Base-by-base conservation (phyloP, 805 yeast species). In the Cyberlindnera japonica region DNA sequence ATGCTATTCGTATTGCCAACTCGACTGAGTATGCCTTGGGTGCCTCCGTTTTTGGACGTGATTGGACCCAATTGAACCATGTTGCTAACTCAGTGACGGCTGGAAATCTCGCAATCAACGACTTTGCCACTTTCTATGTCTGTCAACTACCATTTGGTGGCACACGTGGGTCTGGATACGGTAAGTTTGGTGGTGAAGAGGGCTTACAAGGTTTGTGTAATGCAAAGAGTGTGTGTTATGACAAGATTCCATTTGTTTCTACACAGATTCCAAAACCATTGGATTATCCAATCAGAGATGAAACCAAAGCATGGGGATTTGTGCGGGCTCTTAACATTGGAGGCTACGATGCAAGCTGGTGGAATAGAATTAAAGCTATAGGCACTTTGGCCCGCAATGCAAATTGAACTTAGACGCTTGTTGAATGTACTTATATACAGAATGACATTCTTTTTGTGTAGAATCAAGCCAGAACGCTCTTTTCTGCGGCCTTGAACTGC, bases 81-180 rank as follows among this genome's bases (percentile, higher is more conserved):
- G 77, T 88, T 22, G 85, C 90, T 11, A 70, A 79, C 50, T 60
- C 65, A 8, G 63, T 93, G 51, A 72, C 79, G 26, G 74, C 90
- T 31, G 99, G 99, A 18, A 93, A 90, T 57, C 95, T 93, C 34
- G 96, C 99, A 8, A 86, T 93, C 47, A 93, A 93, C 62, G 99
- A 93, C 67, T 93, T 93, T 69, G 99, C 98, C 7, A 91, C 98
- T 0, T 93, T 80, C 58, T 88, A 90, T 57, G 87, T 93, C 25
- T 90, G 96, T 51, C 99, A 93, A 64, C 71, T 93, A 51, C 99
- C 99, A 23, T 93, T 93, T 65, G 99, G 99, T 40, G 99, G 99
- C 22, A 77, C 77, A 20, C 81, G 81, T 51, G 93, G 89, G 33
- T 84, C 95, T 6, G 99, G 99, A 0, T 93, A 89, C 58, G 99